These are phyloP conservation scores for Urostyla sp. DNA, from an alignment of 73 alveolate genomes.

Conservation along the genomic window DNA sequence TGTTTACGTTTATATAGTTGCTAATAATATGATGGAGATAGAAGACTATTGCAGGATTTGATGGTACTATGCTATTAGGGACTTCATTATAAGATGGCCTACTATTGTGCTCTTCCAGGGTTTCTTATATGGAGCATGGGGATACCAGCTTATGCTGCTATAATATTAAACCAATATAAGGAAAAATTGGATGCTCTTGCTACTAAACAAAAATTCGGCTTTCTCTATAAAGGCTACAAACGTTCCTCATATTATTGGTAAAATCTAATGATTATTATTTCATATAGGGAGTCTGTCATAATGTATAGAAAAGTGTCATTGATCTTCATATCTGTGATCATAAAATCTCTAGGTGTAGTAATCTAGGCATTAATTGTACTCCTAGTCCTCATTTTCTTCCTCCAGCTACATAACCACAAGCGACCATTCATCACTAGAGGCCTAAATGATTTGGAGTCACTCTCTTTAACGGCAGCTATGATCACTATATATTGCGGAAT, in stretches of 20 bases:
- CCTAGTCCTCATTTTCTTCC: conserved; percentile 51
- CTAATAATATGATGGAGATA: conserved; percentile 18
- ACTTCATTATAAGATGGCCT: conserved; percentile 6
- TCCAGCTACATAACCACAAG: conserved; percentile 23
- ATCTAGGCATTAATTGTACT: conserved; percentile 69
- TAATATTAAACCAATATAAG: conserved; percentile 14
- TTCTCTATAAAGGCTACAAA: conserved; percentile 80
- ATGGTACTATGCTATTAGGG: conserved; percentile 41
- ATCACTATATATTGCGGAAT: conserved; percentile 68
- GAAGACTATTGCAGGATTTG: conserved; percentile 11
- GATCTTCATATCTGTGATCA: conserved; percentile 61
- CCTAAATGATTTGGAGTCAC: conserved; percentile 64
- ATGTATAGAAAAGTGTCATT: conserved; percentile 57
- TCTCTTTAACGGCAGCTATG: conserved; percentile 40
- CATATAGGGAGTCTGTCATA: conserved; percentile 75
- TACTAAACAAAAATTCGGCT: conserved; percentile 70
- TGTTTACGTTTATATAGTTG: conserved; percentile 10
- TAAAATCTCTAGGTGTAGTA: conserved; percentile 40
- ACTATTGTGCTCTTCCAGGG: conserved; percentile 16
- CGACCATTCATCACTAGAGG: conserved; percentile 48
- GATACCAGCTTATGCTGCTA: conserved; percentile 28
- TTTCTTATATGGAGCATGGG: conserved; percentile 48
- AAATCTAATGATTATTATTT: not conserved
- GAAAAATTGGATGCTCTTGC: conserved; percentile 30
- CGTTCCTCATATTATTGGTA: conserved; percentile 34